These are phyloP conservation scores for Yamadazyma dushanensis DNA, from an alignment of 1,139 yeast genomes.

Conservation along the genomic window DNA sequence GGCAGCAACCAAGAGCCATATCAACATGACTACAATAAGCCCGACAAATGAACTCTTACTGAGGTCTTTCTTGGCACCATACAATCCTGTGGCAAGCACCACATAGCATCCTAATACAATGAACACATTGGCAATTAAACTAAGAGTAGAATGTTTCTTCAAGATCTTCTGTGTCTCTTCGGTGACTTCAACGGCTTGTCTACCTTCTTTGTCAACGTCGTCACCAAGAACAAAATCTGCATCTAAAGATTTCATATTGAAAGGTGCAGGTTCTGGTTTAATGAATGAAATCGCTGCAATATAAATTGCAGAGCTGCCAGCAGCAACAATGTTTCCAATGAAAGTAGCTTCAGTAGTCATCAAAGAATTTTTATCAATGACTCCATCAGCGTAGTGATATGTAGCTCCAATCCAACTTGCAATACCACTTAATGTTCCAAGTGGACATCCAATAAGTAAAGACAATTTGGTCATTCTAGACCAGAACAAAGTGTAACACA, in stretches of 20 bases:
- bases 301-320: constrained; percentile 24
- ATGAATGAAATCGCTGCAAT: constrained; percentile 24
- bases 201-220: constrained; percentile 33
- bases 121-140: constrained; percentile 22
- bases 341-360: constrained; percentile 30
- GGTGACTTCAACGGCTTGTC: constrained; percentile 21
- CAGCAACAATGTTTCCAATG: constrained; percentile 35
- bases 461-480: constrained; percentile 46
- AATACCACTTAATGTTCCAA: constrained; percentile 47
- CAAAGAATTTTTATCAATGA: constrained; percentile 22
- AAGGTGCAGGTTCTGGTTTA: constrained; percentile 25
- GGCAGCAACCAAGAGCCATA: constrained; percentile 32
- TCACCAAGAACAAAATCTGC: constrained; percentile 27
- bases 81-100: constrained; percentile 21
- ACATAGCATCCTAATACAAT: constrained; percentile 28
- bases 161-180: constrained; percentile 22
- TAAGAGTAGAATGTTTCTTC: constrained; percentile 22
- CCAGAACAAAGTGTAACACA: constrained; percentile 42
- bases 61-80: constrained; percentile 30
- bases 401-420: constrained; percentile 46
- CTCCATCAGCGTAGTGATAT: constrained; percentile 21
- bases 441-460: constrained; percentile 44
- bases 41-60: constrained; percentile 30
- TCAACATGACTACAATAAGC: constrained; percentile 30
- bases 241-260: constrained; percentile 21